Percentiles rank a stretch among this genome's conserved stretches.
These are phyloP conservation scores for Salinomyces thailandicus DNA, from an alignment of 2,329 filamentous ascomycete species.

Conservation along the genomic window DNA sequence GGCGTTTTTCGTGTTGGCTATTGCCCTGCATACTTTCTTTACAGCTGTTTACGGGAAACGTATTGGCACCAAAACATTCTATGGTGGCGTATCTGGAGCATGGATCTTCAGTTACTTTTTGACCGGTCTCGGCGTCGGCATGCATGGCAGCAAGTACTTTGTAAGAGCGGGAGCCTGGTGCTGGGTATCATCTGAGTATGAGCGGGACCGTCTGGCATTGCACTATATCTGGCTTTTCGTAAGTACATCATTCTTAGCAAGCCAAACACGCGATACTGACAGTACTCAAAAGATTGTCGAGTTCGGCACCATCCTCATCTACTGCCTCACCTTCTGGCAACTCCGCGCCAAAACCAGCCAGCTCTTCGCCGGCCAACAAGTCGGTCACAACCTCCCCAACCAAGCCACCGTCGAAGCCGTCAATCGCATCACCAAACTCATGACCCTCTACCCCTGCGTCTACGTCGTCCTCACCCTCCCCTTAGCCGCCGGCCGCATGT, in stretches of 20 bases:
- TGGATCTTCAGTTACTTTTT: conserved; percentile 54
- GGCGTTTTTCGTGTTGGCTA: conserved; percentile 55
- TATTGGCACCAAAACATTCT: conserved; percentile 42
- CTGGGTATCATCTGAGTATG: conserved; percentile 50
- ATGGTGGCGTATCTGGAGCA: conserved; percentile 35
- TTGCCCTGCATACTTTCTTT: conserved; percentile 57
- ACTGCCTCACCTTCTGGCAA: conserved; percentile 28
- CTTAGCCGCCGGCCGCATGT: conserved; percentile 53
- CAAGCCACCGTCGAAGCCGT: conserved; percentile 18
- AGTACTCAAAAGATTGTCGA: conserved; percentile 39
- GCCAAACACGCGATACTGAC: too few relatives aligned
- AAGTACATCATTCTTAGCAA: too few relatives aligned
- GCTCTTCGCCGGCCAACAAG: conserved; percentile 10
- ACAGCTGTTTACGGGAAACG: conserved; percentile 49
- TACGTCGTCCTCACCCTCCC: conserved; percentile 61
- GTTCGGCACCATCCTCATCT: conserved; percentile 43
- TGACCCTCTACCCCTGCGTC: conserved; percentile 57
- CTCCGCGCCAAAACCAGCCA: conserved; percentile 20
- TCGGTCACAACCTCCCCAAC: conserved; percentile 11
- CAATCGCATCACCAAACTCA: conserved; percentile 43
- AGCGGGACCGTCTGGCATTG: conserved; percentile 46
- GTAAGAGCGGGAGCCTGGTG: conserved; percentile 60
- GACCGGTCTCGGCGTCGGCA: conserved; percentile 41
- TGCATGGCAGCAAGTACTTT: conserved; percentile 41
- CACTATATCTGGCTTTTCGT: conserved; percentile 57